Percentiles rank a stretch among this genome's conserved stretches.
Conservation (phyloP, 225 moss, liverwort and hornwort genomes). For the Pleurozium schreberi region DNA sequence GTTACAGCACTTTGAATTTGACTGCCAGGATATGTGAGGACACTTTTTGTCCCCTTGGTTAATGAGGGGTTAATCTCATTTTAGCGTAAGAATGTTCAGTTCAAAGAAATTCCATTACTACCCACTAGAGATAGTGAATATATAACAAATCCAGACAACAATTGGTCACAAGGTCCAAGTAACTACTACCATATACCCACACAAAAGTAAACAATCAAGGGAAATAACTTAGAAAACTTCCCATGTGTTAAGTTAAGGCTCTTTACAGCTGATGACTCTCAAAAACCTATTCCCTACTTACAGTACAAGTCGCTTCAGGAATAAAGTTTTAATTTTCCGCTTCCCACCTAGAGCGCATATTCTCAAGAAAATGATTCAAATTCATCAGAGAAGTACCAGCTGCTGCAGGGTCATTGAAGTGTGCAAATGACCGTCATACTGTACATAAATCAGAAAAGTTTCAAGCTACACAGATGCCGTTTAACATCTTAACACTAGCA, state of each 20-base stretch:
- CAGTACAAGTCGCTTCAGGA: neutral
- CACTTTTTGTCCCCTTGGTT: no score
- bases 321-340: neutral
- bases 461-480: constrained; percentile 5
- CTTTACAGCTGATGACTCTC: neutral
- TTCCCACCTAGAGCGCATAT: neutral
- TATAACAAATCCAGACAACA: neutral
- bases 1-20: no score
- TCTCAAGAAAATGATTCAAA: constrained; percentile 4
- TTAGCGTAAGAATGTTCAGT: neutral
- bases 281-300: neutral
- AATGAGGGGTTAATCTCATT: neutral
- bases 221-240: neutral
- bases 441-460: constrained; percentile 13
- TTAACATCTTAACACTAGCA: neutral
- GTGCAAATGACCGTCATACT: constrained; percentile 11
- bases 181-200: neutral
- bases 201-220: neutral
- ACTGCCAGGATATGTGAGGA: no score
- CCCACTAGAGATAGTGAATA: neutral
- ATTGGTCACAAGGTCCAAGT: neutral
- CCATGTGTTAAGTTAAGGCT: neutral
- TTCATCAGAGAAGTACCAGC: constrained; percentile 1
- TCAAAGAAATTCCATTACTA: neutral
- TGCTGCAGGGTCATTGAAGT: constrained; percentile 9